Base-by-base conservation (phyloP, 2,329 filamentous ascomycete species). In the Cladosporium sp. region DNA sequence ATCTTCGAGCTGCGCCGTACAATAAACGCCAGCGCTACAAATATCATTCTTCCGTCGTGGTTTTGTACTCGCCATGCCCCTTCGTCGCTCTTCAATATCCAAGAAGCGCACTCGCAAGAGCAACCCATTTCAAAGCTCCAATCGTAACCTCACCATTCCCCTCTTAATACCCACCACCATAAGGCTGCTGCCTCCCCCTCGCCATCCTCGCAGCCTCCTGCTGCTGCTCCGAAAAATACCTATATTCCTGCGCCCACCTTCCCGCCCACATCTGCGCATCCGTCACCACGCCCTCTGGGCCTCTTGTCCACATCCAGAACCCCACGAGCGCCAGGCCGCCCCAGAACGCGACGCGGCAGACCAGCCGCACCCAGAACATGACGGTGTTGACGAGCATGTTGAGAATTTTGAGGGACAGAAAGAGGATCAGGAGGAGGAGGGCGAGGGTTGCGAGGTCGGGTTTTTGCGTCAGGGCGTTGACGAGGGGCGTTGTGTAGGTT, bases 331-430 rank as follows among this genome's bases (percentile, higher is more conserved):
- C 70, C 2, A 91, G 58, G 2, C 72, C 66, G 1, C 77, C 78
- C 82, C 83, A 93, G 56, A 89, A 82, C 1, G 80, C 66, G 37
- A 89, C 58, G 19, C 79, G 72, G 56, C 88, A 67, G 9, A 77
- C 75, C 50, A 95, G 64, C n/a, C 79, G 74, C 47, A 89, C 80
- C 82, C 89, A 89, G 73, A 84, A 95, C 63, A 89, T 73, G 52
- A 95, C 75, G 17, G 89, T 71, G 54, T 88, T 80, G 54, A 84
- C 82, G 15, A 89, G 73, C 72, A 86, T 85, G 65, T 84, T 79
- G 56, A 85, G 71, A 37, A 93, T 73, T 57, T 81, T 80, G 53
- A 85, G 69, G 11, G 76, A 77, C 51, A 91, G 66, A 64, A 89
- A 74, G 45, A 92, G 68, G 50, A 83, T 70, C 24, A 83, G 58